A percentile compares a stretch with the other conserved stretches of the same genome.
phyloP scores from a whole-genome alignment of 345 rosid genomes.

The Noccaea caerulescens region DNA sequence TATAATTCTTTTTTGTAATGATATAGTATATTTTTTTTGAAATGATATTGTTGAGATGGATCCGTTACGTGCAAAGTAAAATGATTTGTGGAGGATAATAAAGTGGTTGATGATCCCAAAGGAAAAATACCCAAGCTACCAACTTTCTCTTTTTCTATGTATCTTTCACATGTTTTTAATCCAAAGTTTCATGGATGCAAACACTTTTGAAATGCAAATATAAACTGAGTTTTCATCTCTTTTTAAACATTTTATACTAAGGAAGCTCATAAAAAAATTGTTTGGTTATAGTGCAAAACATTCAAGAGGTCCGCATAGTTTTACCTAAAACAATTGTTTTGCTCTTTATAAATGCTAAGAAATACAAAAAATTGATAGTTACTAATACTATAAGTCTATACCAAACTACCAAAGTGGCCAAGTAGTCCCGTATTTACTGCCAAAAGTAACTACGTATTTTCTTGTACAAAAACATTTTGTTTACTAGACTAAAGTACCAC shows the following conservation, averaged over 20 bases:
- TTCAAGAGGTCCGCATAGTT: too few species aligned
- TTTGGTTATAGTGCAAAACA: too few species aligned
- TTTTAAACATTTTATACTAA: neutral
- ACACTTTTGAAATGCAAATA: neutral
- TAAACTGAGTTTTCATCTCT: slow-evolving; percentile 3
- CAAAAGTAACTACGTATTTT: too few species aligned
- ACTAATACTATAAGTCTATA: neutral
- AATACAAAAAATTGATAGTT: neutral
- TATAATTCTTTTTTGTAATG: neutral
- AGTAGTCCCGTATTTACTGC: too few species aligned
- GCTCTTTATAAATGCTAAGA: neutral
- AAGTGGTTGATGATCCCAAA: slow-evolving; percentile 47
- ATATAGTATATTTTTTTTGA: neutral
- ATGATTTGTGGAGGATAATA: slow-evolving; percentile 38
- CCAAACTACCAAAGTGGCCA: neutral
- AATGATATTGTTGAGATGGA: slow-evolving; percentile 33
- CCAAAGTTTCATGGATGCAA: slow-evolving; percentile 26
- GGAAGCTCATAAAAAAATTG: neutral
- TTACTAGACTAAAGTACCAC: slow-evolving; percentile 6
- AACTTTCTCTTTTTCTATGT: slow-evolving; percentile 36
- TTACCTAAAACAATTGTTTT: neutral
- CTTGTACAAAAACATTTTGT: too few species aligned
- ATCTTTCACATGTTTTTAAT: slow-evolving; percentile 38
- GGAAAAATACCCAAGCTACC: slow-evolving; percentile 34
- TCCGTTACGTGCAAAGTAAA: slow-evolving; percentile 39